These are phyloP conservation scores for Xylaria sp. DNA, from an alignment of 2,329 filamentous ascomycete genomes.

Conservation along the genomic window DNA sequence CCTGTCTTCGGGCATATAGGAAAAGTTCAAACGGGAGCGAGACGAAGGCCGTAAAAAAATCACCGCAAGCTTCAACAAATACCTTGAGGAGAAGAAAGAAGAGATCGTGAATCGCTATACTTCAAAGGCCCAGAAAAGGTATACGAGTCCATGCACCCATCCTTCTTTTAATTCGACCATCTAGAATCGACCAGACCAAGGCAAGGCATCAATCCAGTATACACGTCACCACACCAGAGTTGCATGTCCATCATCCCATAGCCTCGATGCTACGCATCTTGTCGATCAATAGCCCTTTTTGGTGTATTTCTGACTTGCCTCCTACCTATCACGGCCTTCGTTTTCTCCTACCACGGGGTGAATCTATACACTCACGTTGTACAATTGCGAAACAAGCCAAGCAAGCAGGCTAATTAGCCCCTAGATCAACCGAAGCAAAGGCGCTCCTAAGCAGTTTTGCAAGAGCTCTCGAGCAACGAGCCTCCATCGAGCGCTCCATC, in stretches of 20 bases:
- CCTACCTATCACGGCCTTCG: not conserved
- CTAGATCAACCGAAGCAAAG: constrained; percentile 25
- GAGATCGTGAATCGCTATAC: constrained; percentile 38
- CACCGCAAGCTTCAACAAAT: constrained; percentile 34
- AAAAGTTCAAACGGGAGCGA: constrained; percentile 41
- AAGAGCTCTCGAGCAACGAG: constrained; percentile 25
- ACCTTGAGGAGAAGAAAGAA: constrained; percentile 32
- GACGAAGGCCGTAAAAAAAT: constrained; percentile 37
- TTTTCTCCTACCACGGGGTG: not conserved
- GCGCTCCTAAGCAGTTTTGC: constrained; percentile 25
- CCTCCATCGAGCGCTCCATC: constrained; percentile 32
- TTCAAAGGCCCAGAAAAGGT: constrained; percentile 40
- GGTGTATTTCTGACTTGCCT: not conserved
- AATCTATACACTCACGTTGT: not conserved
- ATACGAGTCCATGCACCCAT: constrained; percentile 10
- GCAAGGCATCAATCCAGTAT: not conserved
- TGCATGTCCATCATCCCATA: not conserved
- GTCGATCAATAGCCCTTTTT: not conserved
- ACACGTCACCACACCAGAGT: not conserved
- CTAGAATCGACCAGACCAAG: not conserved
- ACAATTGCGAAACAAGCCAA: not conserved
- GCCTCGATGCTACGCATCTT: not conserved
- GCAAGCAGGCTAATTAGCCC: constrained; percentile 1
- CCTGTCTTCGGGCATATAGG: constrained; percentile 31
- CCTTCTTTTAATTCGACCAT: not conserved